A percentile compares a stretch with the other conserved stretches of the same genome.
These are phyloP conservation scores for Austroboletus niveus DNA, from an alignment of 1,284 basidiomycete genomes.

Conservation along the genomic window DNA sequence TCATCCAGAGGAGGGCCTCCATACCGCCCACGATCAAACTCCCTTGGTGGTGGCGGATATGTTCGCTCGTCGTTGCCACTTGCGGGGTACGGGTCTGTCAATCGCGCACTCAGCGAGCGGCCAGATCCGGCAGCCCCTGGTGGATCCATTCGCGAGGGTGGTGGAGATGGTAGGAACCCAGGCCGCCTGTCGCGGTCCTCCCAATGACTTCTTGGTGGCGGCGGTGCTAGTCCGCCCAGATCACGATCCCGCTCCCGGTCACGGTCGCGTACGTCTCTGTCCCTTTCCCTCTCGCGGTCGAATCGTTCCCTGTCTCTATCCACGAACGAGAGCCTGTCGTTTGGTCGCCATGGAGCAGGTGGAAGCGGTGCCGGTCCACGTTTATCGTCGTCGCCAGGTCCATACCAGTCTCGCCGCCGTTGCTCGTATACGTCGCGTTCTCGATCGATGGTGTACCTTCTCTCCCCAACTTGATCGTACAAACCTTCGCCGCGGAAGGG, in stretches of 20 bases:
- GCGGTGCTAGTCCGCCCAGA: conserved; percentile 5
- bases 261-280: conserved; percentile 35
- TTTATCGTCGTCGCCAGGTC: conserved; percentile 36
- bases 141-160: conserved; percentile 15
- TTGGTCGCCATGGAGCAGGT: conserved; percentile 25
- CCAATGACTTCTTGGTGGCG: conserved; percentile 29
- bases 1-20: conserved; percentile 12
- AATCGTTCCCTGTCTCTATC: conserved; percentile 36
- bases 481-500: conserved; percentile 19
- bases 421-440: conserved; percentile 32
- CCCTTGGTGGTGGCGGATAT: conserved; percentile 25
- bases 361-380: conserved; percentile 13
- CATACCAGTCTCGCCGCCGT: conserved; percentile 36
- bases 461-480: conserved; percentile 25
- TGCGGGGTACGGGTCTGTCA: conserved; percentile 20
- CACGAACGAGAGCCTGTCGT: conserved; percentile 21
- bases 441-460: conserved; percentile 25
- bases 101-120: conserved; percentile 27
- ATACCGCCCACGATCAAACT: conserved; percentile 30
- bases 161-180: conserved; percentile 20
- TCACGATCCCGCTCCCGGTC: conserved; percentile 28
- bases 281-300: conserved; percentile 34
- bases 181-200: conserved; percentile 38
- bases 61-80: conserved; percentile 18
- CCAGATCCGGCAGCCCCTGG: conserved; percentile 5